A percentile compares a stretch with the other conserved stretches of the same genome.
Conservation (phyloP, 2,329 filamentous ascomycete genomes). For the Xylariaceae sp. region DNA sequence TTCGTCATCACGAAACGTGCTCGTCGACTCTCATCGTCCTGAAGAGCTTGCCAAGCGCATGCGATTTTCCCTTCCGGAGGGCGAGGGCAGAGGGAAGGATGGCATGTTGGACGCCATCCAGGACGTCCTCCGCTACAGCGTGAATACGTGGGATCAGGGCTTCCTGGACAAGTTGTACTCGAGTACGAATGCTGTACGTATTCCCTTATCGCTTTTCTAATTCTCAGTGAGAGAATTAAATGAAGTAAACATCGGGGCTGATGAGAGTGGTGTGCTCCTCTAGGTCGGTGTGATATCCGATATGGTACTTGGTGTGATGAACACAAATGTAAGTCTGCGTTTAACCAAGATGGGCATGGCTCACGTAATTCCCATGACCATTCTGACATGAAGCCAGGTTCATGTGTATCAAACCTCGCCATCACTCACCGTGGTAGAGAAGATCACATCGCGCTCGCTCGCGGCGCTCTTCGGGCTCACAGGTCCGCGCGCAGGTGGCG, state of each 20-base stretch:
- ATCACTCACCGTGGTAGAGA: constrained; percentile 81
- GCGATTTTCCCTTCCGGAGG: constrained; percentile 52
- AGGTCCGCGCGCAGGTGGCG: constrained; percentile 62
- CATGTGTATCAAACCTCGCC: constrained; percentile 95
- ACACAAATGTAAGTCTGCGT: constrained; percentile 66
- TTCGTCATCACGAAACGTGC: constrained; percentile 44
- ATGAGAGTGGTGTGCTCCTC: not conserved
- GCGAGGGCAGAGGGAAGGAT: constrained; percentile 57
- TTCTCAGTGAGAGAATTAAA: not conserved
- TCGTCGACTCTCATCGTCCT: constrained; percentile 60
- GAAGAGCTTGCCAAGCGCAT: constrained; percentile 51
- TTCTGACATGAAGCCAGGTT: constrained; percentile 41
- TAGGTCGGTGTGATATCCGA: constrained; percentile 79
- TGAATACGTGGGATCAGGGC: constrained; percentile 98
- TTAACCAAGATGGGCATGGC: constrained; percentile 1
- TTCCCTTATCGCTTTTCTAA: not conserved
- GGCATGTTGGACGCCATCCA: constrained; percentile 68
- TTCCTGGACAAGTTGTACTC: constrained; percentile 94
- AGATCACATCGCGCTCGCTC: constrained; percentile 67
- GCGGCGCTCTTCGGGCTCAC: constrained; percentile 72
- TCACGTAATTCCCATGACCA: not conserved
- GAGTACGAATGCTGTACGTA: constrained; percentile 71
- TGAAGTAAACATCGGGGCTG: not conserved
- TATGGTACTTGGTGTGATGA: constrained; percentile 75
- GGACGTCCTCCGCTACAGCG: constrained; percentile 73